Conservation (phyloP, 805 yeast genomes). For the Sugiyamaella americana region DNA sequence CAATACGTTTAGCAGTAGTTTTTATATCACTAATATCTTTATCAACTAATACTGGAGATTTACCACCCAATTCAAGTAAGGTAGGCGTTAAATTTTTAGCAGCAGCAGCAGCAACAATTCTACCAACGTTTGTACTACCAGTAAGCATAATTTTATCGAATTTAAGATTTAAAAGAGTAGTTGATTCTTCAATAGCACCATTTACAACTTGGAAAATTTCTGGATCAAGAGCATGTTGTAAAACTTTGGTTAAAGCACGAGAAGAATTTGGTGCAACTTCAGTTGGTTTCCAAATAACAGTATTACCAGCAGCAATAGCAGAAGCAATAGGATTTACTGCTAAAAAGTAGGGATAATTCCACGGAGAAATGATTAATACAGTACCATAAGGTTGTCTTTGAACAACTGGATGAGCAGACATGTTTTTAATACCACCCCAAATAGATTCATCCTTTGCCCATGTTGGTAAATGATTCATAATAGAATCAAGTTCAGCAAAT, state of each 20-base stretch:
- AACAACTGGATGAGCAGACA: slow-evolving; percentile 25
- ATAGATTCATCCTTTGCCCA: slow-evolving; percentile 52
- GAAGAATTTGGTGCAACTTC: slow-evolving; percentile 66
- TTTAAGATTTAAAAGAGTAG: slow-evolving; percentile 51
- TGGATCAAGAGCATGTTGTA: slow-evolving; percentile 48
- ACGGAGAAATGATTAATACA: slow-evolving; percentile 69
- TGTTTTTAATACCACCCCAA: slow-evolving; percentile 15
- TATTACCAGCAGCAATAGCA: slow-evolving; percentile 82
- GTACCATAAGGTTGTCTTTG: slow-evolving; percentile 46
- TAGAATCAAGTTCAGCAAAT: slow-evolving; percentile 50
- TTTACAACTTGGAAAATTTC: slow-evolving; percentile 56
- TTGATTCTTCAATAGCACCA: slow-evolving; percentile 66
- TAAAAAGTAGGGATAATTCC: slow-evolving; percentile 70
- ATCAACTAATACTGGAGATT: slow-evolving; percentile 75
- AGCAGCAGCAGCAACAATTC: slow-evolving; percentile 69
- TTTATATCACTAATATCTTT: slow-evolving; percentile 35
- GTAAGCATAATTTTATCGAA: slow-evolving; percentile 84
- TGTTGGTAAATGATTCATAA: slow-evolving; percentile 51
- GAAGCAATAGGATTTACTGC: slow-evolving; percentile 62
- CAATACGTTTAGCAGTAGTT: slow-evolving; percentile 52
- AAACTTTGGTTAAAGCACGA: slow-evolving; percentile 46
- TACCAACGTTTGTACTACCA: slow-evolving; percentile 73
- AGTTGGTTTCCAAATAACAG: slow-evolving; percentile 68
- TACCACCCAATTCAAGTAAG: slow-evolving; percentile 84
- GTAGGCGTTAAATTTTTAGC: slow-evolving; percentile 80